phyloP scores from a whole-genome alignment of 345 rosid genomes.

The Boechera retrofracta region DNA sequence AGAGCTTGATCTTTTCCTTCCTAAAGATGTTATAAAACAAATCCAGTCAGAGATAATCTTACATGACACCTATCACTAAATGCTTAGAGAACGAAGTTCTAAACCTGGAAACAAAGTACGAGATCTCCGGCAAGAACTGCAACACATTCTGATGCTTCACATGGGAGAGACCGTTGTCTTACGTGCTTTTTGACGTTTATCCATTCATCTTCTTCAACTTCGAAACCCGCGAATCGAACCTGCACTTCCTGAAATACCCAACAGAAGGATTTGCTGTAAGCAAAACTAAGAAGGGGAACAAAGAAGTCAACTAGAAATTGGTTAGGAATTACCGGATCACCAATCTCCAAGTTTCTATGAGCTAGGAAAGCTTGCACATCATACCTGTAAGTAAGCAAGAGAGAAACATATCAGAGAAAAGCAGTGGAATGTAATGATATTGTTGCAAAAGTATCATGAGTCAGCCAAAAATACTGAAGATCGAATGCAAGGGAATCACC shows the following conservation, averaged over 20 bases:
- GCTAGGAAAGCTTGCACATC: slow-evolving; percentile 80
- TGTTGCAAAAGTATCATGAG: slow-evolving; percentile 22
- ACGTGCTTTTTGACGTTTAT: slow-evolving; percentile 74
- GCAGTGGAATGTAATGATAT: slow-evolving; percentile 1
- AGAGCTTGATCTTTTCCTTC: slow-evolving; percentile 99
- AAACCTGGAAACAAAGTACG: slow-evolving; percentile 97
- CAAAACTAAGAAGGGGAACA: slow-evolving; percentile 23
- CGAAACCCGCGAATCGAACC: slow-evolving; percentile 95
- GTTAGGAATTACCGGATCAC: slow-evolving; percentile 65
- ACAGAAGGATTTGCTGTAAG: slow-evolving; percentile 25
- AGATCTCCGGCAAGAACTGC: slow-evolving; percentile 99
- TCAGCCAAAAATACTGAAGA: slow-evolving; percentile 18
- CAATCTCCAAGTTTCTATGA: slow-evolving; percentile 72
- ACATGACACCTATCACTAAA: slow-evolving; percentile 20
- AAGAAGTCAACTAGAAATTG: slow-evolving; percentile 15
- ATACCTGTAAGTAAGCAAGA: slow-evolving; percentile 60
- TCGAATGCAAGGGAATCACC: slow-evolving; percentile 58
- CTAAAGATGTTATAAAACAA: slow-evolving; percentile 49
- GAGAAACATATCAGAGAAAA: slow-evolving; percentile 17
- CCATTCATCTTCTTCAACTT: slow-evolving; percentile 99
- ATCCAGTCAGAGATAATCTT: neutral
- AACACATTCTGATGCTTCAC: slow-evolving; percentile 98
- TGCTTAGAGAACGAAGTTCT: slow-evolving; percentile 5
- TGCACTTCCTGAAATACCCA: slow-evolving; percentile 79
- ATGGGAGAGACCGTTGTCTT: slow-evolving; percentile 96